phyloP scores from a whole-genome alignment of 441 rosid species.

The Corymbia calophylla region DNA sequence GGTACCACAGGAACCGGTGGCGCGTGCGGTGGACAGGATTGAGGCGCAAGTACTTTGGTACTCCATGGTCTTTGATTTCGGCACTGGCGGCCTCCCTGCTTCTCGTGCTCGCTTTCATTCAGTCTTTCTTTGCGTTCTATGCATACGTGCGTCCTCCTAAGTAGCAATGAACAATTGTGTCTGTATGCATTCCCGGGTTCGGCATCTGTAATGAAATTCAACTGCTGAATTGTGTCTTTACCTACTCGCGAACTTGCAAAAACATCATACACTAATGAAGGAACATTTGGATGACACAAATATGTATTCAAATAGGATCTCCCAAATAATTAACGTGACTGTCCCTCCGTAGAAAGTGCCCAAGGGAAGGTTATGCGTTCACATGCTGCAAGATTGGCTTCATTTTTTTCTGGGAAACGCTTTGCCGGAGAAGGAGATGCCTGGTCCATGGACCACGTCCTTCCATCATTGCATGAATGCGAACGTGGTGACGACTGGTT shows the following conservation, averaged over 20 bases:
- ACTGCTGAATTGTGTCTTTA: background rate
- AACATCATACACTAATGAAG: background rate
- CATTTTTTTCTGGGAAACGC: background rate
- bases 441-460: background rate
- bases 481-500: background rate
- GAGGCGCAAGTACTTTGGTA: background rate
- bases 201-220: background rate
- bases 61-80: background rate
- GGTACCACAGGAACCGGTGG: background rate
- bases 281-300: background rate
- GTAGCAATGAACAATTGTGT: accelerated
- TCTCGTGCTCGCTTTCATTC: background rate
- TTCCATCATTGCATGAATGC: background rate
- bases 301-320: background rate
- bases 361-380: background rate
- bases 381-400: background rate
- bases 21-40: background rate
- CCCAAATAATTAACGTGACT: background rate
- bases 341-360: background rate
- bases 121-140: background rate
- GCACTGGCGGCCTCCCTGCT: background rate
- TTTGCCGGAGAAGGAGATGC: background rate
- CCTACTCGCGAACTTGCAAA: background rate
- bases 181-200: background rate
- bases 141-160: background rate